Evolutionary conservation across 2,329 filamentous ascomycete genomes (phyloP).

Genomic region (Rutstroemia sydowiana): DNA sequence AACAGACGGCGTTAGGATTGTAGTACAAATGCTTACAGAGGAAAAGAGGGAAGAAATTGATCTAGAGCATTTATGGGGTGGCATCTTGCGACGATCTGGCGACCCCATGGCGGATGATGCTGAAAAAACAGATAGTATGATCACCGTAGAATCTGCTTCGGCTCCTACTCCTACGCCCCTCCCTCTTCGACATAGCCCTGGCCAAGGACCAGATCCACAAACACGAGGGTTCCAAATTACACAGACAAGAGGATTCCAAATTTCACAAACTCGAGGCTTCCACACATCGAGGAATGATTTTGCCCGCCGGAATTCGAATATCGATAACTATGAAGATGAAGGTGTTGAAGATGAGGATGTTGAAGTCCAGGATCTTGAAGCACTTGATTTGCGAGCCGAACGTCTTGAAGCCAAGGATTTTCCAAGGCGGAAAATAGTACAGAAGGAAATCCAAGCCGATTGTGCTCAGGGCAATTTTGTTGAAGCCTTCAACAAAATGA

Average conservation of each 20-base stretch:
- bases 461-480: constrained; percentile 16
- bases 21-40: constrained; percentile 66
- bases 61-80: constrained; percentile 54
- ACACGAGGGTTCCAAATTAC: constrained; percentile 5
- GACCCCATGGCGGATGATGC: constrained; percentile 5
- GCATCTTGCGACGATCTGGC: constrained; percentile 22
- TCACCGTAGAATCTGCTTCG: neutral
- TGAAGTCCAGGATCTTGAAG: neutral
- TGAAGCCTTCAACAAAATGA: constrained; percentile 10
- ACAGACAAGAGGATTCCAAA: constrained; percentile 9
- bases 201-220: neutral
- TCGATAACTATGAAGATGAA: no score
- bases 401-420: no score
- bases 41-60: constrained; percentile 62
- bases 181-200: neutral
- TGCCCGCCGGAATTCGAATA: no score
- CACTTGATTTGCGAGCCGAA: no score
- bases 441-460: neutral
- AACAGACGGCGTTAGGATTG: constrained; percentile 50
- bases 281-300: constrained; percentile 11
- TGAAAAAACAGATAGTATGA: neutral
- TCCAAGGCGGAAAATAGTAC: neutral
- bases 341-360: no score
- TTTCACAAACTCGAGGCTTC: constrained; percentile 9
- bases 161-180: neutral